A percentile compares a stretch with the other conserved stretches of the same genome.
These are phyloP conservation scores for Eucalyptus dawsonii DNA, from an alignment of 345 rosid species.

Conservation along the genomic window DNA sequence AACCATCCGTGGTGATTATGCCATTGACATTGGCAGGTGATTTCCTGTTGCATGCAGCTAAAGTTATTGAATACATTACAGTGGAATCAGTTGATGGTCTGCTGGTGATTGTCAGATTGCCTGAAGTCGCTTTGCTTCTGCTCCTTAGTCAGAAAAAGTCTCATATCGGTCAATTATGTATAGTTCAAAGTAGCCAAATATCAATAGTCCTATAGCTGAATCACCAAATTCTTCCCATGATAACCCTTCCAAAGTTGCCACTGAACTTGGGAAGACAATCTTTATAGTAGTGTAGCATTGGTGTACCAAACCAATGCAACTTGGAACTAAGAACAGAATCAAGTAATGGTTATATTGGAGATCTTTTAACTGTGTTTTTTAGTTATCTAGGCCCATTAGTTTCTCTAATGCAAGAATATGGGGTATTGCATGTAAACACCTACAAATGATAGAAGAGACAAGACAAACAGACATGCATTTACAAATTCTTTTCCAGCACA, in stretches of 20 bases:
- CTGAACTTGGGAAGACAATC: not conserved
- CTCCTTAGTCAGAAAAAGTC: not conserved
- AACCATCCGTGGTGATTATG: conserved; percentile 91
- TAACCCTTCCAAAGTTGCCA: not conserved
- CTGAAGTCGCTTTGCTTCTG: not conserved
- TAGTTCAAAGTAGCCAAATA: not conserved
- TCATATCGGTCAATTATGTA: not conserved
- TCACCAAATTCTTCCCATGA: not conserved
- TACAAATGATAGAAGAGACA: not conserved
- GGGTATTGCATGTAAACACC: not conserved
- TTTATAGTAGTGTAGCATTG: not conserved
- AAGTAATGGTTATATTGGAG: not conserved
- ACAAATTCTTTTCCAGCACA: not conserved
- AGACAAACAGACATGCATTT: not conserved
- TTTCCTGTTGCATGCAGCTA: not conserved
- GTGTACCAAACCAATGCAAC: not conserved
- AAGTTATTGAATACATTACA: not conserved
- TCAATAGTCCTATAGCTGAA: not conserved
- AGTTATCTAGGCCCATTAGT: not conserved
- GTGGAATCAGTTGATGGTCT: not conserved
- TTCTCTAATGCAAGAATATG: not conserved
- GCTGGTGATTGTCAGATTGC: not conserved
- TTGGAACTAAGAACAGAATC: not conserved
- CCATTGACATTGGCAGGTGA: conserved; percentile 83
- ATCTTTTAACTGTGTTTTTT: not conserved